Base-by-base conservation (phyloP, 2,329 filamentous ascomycete species). In the Falciphora oryzae region DNA sequence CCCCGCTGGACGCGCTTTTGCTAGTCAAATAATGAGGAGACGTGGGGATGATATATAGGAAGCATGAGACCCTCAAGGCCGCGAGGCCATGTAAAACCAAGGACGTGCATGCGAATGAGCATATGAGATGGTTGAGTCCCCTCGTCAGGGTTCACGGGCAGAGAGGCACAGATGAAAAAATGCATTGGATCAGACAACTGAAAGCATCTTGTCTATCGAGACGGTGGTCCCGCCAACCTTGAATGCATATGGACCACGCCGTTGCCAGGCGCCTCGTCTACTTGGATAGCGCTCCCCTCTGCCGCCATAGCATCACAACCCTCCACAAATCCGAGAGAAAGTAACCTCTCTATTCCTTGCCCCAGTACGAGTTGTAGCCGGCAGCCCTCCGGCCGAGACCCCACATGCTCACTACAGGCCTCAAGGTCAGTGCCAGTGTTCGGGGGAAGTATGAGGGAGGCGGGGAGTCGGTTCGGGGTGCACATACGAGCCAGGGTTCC, bases 341-440 rank as follows among this genome's bases (percentile, higher is more conserved):
- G n/a, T 50, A n/a, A 18, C 22, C 44, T 25, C 22, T 53, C 25
- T 63, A 63, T 28, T 63, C 57, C n/a, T 63, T 57, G 56, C 62
- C 62, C 27, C 28, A 91, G 87, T 88, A 93, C 67, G 88, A 91
- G 85, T 92, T 93, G 83, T 93, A 86, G 73, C 91, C 91, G 68
- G 88, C 75, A 69, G 90, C 80, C 81, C 90, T 87, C 75, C 91
- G 89, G 76, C 83, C 79, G 81, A 90, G 88, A 80, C 88, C 89
- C 81, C 90, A 94, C 78, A 91, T 79, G 70, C 79, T 75, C 64
- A 78, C 84, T 87, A 69, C 63, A 25, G 59, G 64, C 66, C 63
- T 59, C 66, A 65, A 60, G 63, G 53, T 62, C 25, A 62, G 60
- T 27, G 6, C 44, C 10, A 22, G 27, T 22, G 50, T 3, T 31